Conservation (phyloP, 306 rosid genomes). For the Casuarina cunninghamiana region DNA sequence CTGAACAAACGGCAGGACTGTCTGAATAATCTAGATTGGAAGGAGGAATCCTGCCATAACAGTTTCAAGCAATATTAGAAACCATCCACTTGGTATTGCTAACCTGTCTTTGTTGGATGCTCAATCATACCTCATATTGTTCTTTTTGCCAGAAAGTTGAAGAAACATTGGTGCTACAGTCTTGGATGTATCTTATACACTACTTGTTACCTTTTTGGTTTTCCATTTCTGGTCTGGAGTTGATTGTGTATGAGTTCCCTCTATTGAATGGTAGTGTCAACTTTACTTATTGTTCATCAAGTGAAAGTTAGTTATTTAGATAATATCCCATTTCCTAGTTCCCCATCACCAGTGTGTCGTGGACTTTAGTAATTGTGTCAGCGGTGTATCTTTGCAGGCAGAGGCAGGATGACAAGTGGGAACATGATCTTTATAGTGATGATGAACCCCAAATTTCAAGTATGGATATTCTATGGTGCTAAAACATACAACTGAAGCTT, state of each 20-base stretch:
- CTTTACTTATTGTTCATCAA: slow-evolving; percentile 24
- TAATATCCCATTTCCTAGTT: background rate
- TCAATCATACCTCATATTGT: background rate
- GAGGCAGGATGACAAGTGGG: slow-evolving; percentile 98
- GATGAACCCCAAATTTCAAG: slow-evolving; percentile 61
- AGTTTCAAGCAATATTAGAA: background rate
- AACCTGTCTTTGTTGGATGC: background rate
- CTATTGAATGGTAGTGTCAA: slow-evolving; percentile 1
- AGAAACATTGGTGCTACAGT: background rate
- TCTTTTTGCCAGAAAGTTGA: background rate
- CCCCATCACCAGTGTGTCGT: slow-evolving; percentile 15
- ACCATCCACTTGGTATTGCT: background rate
- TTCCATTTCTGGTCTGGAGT: background rate
- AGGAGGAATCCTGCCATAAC: background rate
- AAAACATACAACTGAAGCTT: slow-evolving; percentile 38
- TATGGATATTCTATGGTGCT: slow-evolving; percentile 52
- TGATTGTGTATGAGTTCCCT: background rate
- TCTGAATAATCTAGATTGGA: background rate
- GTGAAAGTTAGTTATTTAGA: slow-evolving; percentile 16
- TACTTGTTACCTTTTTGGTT: background rate
- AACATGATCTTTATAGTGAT: slow-evolving; percentile 86
- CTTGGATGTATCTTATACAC: background rate
- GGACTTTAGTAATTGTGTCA: background rate
- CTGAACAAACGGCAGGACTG: background rate
- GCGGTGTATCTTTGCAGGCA: slow-evolving; percentile 54